phyloP scores from a whole-genome alignment of 2,329 filamentous ascomycete species.

The Pseudogymnoascus sp. region DNA sequence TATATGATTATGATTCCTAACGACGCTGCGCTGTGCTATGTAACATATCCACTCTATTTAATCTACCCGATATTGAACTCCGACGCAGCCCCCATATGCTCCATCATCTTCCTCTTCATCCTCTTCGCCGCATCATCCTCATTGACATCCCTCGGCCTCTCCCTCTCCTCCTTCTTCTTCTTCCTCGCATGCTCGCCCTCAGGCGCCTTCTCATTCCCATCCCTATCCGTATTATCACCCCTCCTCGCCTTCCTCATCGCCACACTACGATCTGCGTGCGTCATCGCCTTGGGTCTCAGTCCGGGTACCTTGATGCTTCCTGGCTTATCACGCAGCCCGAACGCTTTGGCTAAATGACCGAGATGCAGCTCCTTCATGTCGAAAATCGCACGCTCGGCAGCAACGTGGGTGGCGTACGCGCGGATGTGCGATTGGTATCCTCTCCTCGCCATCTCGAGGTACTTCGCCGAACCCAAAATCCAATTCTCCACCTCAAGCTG shows the following conservation, averaged over 20 bases:
- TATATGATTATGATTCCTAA: not conserved
- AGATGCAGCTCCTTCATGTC: constrained; percentile 87
- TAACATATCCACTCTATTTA: not conserved
- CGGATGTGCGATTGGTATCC: constrained; percentile 89
- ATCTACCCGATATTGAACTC: constrained; percentile 60
- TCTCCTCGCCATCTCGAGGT: constrained; percentile 72
- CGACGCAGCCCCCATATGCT: constrained; percentile 47
- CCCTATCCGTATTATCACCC: constrained; percentile 17
- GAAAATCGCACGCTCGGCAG: constrained; percentile 77
- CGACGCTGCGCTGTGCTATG: not conserved
- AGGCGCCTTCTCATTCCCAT: constrained; percentile 24
- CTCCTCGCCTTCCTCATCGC: constrained; percentile 29
- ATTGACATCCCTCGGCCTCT: constrained; percentile 35
- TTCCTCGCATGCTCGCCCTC: constrained; percentile 27
- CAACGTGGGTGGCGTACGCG: constrained; percentile 89
- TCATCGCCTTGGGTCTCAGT: constrained; percentile 35
- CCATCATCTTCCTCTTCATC: constrained; percentile 56
- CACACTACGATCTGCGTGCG: constrained; percentile 33
- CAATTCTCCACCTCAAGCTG: constrained; percentile 60
- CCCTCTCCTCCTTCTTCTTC: constrained; percentile 31
- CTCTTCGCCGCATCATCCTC: constrained; percentile 53
- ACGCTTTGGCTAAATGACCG: constrained; percentile 89
- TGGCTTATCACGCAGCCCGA: constrained; percentile 80
- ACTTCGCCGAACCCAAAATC: constrained; percentile 54
- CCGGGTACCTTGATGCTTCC: constrained; percentile 61